Base-by-base conservation (phyloP, 2,329 filamentous ascomycete species). In the Neocucurbitaria cava region DNA sequence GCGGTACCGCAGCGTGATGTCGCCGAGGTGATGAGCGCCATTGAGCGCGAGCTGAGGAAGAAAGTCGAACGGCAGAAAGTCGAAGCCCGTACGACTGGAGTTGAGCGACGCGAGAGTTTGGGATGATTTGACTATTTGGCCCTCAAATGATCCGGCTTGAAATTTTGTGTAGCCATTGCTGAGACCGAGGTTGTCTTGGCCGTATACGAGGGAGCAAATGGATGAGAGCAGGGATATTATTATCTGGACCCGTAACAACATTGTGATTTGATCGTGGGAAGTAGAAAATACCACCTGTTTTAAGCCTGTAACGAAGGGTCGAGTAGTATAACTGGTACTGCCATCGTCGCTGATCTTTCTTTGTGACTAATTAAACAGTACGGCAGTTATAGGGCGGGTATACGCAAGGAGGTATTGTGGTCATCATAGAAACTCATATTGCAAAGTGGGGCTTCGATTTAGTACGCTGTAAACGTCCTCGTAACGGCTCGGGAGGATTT, bases 11-110 rank as follows among this genome's bases (percentile, higher is more conserved):
- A 83, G 77, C 0, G 82, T 85, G 35, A 87, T 73, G 42, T 87
- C 85, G 3, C 85, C 85, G 61, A 82, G 81, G 64, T 87, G 85
- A 56, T 87, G 85, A 55, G 85, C 81, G 3, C 80, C 80, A 53
- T 85, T 80, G 11, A 76, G 75, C 10, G 81, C 78, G 7, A 84
- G 77, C 15, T 73, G 70, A 0, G 76, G 53, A 3, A 86, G 75
- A 40, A 80, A 70, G 61, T 85, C 84, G 7, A 75, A 82, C 0
- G 84, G 84, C 2, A 84, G 75, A 58, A 86, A 87, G 66, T 87
- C 82, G 56, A 85, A 86, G 0, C 58, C 40, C 3, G 61, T 59
- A 9, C 48, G 35, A n/a, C 59, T 65, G 6, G 62, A 61, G 10
- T 59, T 66, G 7, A 69, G 48, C 1, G 64, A 67, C 5, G 64